Conservation (phyloP, 805 yeast genomes). For the Wickerhamiella spandovensis region DNA sequence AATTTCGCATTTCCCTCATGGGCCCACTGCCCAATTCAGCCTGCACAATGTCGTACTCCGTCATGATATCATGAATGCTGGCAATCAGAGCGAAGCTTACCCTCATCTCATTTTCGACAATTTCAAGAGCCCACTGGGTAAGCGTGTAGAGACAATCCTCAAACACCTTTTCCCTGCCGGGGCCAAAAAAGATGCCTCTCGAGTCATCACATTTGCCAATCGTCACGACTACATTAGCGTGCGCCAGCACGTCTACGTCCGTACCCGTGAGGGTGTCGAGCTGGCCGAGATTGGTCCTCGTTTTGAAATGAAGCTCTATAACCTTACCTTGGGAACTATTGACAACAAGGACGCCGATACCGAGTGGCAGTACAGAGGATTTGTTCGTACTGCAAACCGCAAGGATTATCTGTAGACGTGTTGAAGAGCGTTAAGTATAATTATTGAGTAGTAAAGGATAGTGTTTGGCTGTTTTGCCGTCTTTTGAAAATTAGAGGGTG, state of each 20-base stretch:
- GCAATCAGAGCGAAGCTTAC: slow-evolving; percentile 79
- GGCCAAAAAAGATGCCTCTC: slow-evolving; percentile 73
- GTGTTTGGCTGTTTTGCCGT: background rate
- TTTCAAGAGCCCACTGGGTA: slow-evolving; percentile 67
- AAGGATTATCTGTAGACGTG: slow-evolving; percentile 57
- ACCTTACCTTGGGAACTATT: slow-evolving; percentile 74
- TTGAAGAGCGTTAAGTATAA: background rate
- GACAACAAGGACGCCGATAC: slow-evolving; percentile 94
- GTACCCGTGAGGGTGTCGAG: slow-evolving; percentile 78
- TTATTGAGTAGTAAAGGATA: background rate
- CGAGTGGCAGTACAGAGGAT: slow-evolving; percentile 93
- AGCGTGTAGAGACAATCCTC: slow-evolving; percentile 63
- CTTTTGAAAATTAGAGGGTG: background rate
- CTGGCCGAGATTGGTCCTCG: slow-evolving; percentile 97
- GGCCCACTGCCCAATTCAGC: slow-evolving; percentile 91
- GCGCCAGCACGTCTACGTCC: slow-evolving; percentile 88
- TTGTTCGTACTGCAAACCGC: slow-evolving; percentile 88
- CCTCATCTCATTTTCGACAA: slow-evolving; percentile 93
- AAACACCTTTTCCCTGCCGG: slow-evolving; percentile 95
- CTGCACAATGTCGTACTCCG: slow-evolving; percentile 87
- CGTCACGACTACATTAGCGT: slow-evolving; percentile 86
- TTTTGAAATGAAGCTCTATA: slow-evolving; percentile 89
- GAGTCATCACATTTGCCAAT: slow-evolving; percentile 89
- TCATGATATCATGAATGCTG: slow-evolving; percentile 78
- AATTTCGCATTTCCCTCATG: slow-evolving; percentile 91